These are phyloP conservation scores for Epichloe amarillans DNA, from an alignment of 2,329 filamentous ascomycete genomes.

Conservation along the genomic window DNA sequence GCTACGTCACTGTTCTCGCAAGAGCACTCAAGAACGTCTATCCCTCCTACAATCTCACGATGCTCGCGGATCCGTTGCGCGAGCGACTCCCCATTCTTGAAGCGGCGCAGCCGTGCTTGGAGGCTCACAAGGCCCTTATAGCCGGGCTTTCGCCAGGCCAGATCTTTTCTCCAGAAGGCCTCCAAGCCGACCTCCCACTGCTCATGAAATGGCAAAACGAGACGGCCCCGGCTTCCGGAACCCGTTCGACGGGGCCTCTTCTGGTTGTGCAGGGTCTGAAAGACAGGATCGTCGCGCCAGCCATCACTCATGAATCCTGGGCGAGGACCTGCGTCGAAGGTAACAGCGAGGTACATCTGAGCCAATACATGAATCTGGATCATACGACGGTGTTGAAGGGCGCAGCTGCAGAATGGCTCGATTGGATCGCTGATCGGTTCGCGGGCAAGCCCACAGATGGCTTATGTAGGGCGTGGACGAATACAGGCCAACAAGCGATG, in stretches of 20 bases:
- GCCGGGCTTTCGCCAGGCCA: not conserved
- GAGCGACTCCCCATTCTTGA: slow-evolving; percentile 2
- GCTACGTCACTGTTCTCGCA: slow-evolving; percentile 5
- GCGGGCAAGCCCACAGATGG: not conserved
- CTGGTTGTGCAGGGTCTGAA: slow-evolving; percentile 7
- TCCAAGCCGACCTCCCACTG: not conserved
- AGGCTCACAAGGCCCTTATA: not conserved
- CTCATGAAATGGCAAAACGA: slow-evolving; percentile 3
- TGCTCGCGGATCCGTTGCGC: slow-evolving; percentile 1
- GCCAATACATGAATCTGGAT: slow-evolving; percentile 4
- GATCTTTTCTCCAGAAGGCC: not conserved
- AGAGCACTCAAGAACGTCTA: slow-evolving; percentile 1
- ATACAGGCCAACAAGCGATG: too few relatives aligned
- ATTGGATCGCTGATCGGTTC: slow-evolving; percentile 4
- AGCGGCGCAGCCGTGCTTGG: slow-evolving; percentile 3
- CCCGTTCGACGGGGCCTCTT: not conserved
- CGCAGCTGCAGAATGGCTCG: slow-evolving; percentile 5
- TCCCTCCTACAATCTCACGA: slow-evolving; percentile 1
- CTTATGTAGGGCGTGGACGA: fast-evolving
- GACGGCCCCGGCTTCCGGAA: slow-evolving; percentile 4
- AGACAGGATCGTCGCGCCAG: slow-evolving; percentile 4
- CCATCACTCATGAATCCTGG: slow-evolving; percentile 2
- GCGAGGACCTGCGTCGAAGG: not conserved
- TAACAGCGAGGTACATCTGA: slow-evolving; percentile 5
- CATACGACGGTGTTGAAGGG: slow-evolving; percentile 1